Percentiles rank a stretch among this genome's conserved stretches.
These are phyloP conservation scores for Hanseniaspora osmophila DNA, from an alignment of 805 yeast species.

Conservation along the genomic window DNA sequence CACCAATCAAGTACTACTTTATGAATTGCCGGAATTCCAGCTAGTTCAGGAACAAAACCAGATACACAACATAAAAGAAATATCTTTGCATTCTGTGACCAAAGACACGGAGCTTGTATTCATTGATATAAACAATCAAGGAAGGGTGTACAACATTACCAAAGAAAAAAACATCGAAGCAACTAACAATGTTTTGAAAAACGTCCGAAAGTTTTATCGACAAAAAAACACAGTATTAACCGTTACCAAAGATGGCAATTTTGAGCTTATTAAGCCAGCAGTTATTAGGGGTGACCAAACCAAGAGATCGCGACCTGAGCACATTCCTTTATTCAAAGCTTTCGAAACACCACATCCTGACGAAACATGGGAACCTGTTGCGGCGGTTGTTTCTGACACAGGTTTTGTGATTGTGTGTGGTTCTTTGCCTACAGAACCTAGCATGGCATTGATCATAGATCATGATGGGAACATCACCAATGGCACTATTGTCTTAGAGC, in stretches of 20 bases:
- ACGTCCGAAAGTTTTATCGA: not conserved
- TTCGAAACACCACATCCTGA: not conserved
- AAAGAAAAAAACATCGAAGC: not conserved
- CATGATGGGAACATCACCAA: conserved; percentile 20
- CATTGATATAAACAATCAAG: not conserved
- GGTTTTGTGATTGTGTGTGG: conserved; percentile 20
- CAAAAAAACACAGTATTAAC: not conserved
- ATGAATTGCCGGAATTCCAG: conserved; percentile 23
- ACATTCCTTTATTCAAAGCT: not conserved
- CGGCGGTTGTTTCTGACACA: not conserved
- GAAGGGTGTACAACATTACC: not conserved
- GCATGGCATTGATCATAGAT: conserved; percentile 21
- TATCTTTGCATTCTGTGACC: conserved; percentile 6
- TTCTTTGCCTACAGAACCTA: conserved; percentile 11
- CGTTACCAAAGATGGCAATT: not conserved
- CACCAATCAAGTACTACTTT: conserved; percentile 10
- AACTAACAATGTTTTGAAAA: not conserved
- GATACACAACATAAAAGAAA: conserved; percentile 11
- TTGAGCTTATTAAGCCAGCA: not conserved
- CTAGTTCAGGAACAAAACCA: conserved; percentile 17
- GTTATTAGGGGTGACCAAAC: not conserved
- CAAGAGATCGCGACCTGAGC: not conserved
- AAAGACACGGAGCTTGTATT: not conserved
- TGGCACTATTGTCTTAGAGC: conserved; percentile 17
- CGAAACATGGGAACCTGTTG: not conserved